Percentiles rank a stretch among this genome's conserved stretches.
Evolutionary conservation across 371 early-diverging fungal genomes (phyloP).

Genomic region (Mucor sp.): DNA sequence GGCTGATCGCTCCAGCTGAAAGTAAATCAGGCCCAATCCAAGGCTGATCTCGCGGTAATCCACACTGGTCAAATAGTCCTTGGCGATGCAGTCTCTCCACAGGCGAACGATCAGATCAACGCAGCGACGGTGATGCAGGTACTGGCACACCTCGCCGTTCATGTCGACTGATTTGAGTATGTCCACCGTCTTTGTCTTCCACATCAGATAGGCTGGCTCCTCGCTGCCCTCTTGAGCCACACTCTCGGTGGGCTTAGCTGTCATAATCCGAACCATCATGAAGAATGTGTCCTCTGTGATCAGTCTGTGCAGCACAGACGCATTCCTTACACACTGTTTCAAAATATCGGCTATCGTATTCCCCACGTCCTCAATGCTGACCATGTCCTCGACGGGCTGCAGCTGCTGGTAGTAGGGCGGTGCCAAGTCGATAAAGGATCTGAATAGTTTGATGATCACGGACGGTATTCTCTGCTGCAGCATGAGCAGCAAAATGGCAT

Average conservation of each 20-base stretch:
- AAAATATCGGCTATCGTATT: slow-evolving; percentile 38
- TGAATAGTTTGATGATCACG: slow-evolving; percentile 47
- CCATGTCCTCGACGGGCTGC: slow-evolving; percentile 15
- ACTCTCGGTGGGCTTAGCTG: slow-evolving; percentile 27
- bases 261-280: slow-evolving; percentile 42
- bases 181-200: slow-evolving; percentile 37
- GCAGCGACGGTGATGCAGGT: slow-evolving; percentile 32
- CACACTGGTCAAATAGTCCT: slow-evolving; percentile 10
- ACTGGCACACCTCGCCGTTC: slow-evolving; percentile 39
- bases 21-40: slow-evolving; percentile 22
- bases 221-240: neutral
- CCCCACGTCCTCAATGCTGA: slow-evolving; percentile 30
- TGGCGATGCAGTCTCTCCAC: slow-evolving; percentile 33
- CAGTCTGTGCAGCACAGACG: slow-evolving; percentile 35
- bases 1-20: slow-evolving; percentile 14
- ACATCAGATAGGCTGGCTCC: slow-evolving; percentile 31
- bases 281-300: slow-evolving; percentile 50
- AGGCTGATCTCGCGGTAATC: slow-evolving; percentile 30
- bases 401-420: slow-evolving; percentile 20
- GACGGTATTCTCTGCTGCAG: slow-evolving; percentile 52
- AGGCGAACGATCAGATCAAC: slow-evolving; percentile 28
- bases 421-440: slow-evolving; percentile 50
- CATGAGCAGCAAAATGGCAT: slow-evolving; percentile 34
- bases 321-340: slow-evolving; percentile 39
- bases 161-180: slow-evolving; percentile 30